phyloP scores from a whole-genome alignment of 1,284 basidiomycete genomes.

The Microbotryomycetes sp. region DNA sequence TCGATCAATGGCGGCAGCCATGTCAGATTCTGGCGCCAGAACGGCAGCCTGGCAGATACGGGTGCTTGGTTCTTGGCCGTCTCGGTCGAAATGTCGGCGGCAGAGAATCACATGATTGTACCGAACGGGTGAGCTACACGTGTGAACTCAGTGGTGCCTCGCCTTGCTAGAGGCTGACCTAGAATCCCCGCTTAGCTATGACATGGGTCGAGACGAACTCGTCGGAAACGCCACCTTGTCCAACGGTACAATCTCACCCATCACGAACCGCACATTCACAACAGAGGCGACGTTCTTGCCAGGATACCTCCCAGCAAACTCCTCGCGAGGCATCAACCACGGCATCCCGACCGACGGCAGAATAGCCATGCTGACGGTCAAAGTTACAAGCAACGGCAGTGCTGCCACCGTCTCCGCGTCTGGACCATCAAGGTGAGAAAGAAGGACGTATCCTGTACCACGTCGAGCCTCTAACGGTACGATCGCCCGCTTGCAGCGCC shows the following conservation, averaged over 20 bases:
- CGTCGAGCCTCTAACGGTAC: no score
- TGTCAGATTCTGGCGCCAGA: conserved; percentile 70
- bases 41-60: conserved; percentile 39
- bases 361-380: conserved; percentile 71
- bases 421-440: conserved; percentile 9
- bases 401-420: no score
- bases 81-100: conserved; percentile 32
- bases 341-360: conserved; percentile 66
- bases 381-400: conserved; percentile 50
- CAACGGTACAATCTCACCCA: conserved; percentile 50
- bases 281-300: conserved; percentile 36
- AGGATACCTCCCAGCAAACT: conserved; percentile 24
- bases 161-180: conserved; percentile 32
- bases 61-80: conserved; percentile 74
- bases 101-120: conserved; percentile 49
- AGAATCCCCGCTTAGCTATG: conserved; percentile 33
- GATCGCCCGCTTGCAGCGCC: no score
- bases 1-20: conserved; percentile 83
- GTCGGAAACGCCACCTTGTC: conserved; percentile 66
- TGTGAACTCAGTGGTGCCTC: conserved; percentile 34
- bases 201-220: conserved; percentile 59
- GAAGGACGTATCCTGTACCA: no score
- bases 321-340: conserved; percentile 72
- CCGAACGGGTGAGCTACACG: conserved; percentile 51
- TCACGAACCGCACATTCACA: conserved; percentile 50